Evolutionary conservation across 1,284 basidiomycete species (phyloP), one percentile per base, ranked within the genome.

Genomic region (Farysia itapuensis): DNA sequence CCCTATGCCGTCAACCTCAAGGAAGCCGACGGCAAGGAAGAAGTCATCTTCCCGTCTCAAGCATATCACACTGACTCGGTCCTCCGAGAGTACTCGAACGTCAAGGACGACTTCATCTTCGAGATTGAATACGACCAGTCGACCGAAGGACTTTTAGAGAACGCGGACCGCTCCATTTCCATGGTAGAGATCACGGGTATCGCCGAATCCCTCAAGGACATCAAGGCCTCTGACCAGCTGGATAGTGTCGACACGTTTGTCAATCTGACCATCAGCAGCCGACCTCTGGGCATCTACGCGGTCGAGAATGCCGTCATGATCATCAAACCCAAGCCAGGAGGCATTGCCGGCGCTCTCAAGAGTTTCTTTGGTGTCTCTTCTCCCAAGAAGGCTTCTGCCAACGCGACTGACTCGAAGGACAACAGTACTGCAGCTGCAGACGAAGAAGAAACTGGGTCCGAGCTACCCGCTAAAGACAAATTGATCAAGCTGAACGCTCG

Each of bases 301-400:
- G 64, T 74, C 26, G 56, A 64, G 22, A 61, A 51, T n/a, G 60
- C 64, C 6, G 47, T 44, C 20, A 50, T 76, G 28, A 42, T 46
- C 18, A 60, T 76, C 47, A 69, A 64, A 48, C 69, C 69, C 5
- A 72, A 73, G 47, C 52, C 53, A 3, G 59, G 60, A 8, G 64
- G 64, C 0, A 56, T 76, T 22, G 67, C 68, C 4, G 72, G 61
- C 26, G 59, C 70, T 20, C 57, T 76, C 41, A 57, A 60, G 32
- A 48, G 41, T 39, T 72, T 74, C 57, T 72, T 76, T 39, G 57
- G 64, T 26, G 61, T 65, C n/a, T 39, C 43, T 4, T 41, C 44
- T 6, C 48, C 58, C 23, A 59, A 56, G 47, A 52, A 46, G 42
- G 49, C 45, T 2, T 25, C 41, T 19, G 11, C 39, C 2, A 63